These are phyloP conservation scores for Eragrostis curvula DNA, from an alignment of 176 grass and related monocot genomes.

Conservation along the genomic window DNA sequence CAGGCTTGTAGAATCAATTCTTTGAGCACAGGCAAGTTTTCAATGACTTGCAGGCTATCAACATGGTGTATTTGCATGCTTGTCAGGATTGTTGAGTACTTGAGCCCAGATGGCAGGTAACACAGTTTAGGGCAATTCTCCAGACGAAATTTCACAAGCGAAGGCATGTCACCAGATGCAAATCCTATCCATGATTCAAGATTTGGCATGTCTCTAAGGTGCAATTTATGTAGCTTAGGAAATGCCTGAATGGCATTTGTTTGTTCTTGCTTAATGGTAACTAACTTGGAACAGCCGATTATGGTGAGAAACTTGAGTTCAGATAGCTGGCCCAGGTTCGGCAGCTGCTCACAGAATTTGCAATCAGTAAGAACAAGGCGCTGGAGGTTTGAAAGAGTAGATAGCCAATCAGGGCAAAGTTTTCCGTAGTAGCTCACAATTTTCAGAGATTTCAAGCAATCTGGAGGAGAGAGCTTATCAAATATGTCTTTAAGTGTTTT, in stretches of 20 bases:
- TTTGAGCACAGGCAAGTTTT: conserved; percentile 53
- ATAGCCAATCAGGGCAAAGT: conserved; percentile 48
- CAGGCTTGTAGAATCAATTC: conserved; percentile 44
- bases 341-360: conserved; percentile 55
- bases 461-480: conserved; percentile 46
- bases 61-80: conserved; percentile 47
- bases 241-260: conserved; percentile 33
- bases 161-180: conserved; percentile 41
- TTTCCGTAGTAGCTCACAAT: conserved; percentile 57
- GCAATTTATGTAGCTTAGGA: conserved; percentile 51
- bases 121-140: conserved; percentile 57
- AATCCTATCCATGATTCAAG: conserved; percentile 57
- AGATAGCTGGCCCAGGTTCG: conserved; percentile 44
- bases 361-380: conserved; percentile 52
- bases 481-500: conserved; percentile 41
- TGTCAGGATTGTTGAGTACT: conserved; percentile 41
- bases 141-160: conserved; percentile 55
- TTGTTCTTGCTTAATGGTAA: conserved; percentile 36
- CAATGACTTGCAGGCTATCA: conserved; percentile 44
- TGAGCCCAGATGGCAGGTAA: conserved; percentile 55
- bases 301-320: conserved; percentile 57
- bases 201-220: conserved; percentile 59
- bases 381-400: conserved; percentile 43
- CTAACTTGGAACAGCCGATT: conserved; percentile 34
- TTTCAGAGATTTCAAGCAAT: conserved; percentile 58